These are phyloP conservation scores for Coleophoma cylindrospora DNA, from an alignment of 2,329 filamentous ascomycete species.

Conservation along the genomic window DNA sequence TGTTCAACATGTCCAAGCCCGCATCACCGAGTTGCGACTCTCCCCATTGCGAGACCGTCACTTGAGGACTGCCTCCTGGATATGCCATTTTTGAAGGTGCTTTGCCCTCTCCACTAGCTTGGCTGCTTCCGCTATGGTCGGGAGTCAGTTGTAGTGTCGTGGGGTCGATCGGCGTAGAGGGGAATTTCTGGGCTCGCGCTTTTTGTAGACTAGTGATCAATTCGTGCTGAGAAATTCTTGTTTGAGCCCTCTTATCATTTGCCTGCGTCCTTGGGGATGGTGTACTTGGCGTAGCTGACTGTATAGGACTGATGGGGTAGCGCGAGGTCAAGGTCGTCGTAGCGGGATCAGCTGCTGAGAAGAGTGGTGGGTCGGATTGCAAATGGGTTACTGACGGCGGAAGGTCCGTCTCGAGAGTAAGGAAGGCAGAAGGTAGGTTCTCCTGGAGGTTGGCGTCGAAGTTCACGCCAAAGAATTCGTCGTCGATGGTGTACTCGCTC, in stretches of 20 bases:
- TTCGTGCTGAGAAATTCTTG: slow-evolving; percentile 17
- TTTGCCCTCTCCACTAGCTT: slow-evolving; percentile 23
- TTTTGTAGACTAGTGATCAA: slow-evolving; percentile 14
- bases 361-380: slow-evolving; percentile 10
- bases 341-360: slow-evolving; percentile 8
- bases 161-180: slow-evolving; percentile 7
- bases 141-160: slow-evolving; percentile 22
- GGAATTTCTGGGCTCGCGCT: slow-evolving; percentile 9
- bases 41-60: slow-evolving; percentile 19
- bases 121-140: slow-evolving; percentile 26
- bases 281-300: slow-evolving; percentile 20
- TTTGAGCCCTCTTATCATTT: slow-evolving; percentile 13
- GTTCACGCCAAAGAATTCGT: slow-evolving; percentile 28
- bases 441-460: slow-evolving; percentile 23
- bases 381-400: slow-evolving; percentile 10
- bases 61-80: slow-evolving; percentile 14
- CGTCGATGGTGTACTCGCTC: slow-evolving; percentile 23
- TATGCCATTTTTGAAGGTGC: slow-evolving; percentile 17
- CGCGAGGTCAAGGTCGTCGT: slow-evolving; percentile 11
- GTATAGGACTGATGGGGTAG: slow-evolving; percentile 22
- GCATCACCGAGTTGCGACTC: slow-evolving; percentile 4
- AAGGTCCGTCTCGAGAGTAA: slow-evolving; percentile 8
- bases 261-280: slow-evolving; percentile 15
- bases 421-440: slow-evolving; percentile 11
- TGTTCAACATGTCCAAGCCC: too few species aligned